Base-by-base conservation (phyloP, 768 basidiomycete species). In the Agrocybe pediades region DNA sequence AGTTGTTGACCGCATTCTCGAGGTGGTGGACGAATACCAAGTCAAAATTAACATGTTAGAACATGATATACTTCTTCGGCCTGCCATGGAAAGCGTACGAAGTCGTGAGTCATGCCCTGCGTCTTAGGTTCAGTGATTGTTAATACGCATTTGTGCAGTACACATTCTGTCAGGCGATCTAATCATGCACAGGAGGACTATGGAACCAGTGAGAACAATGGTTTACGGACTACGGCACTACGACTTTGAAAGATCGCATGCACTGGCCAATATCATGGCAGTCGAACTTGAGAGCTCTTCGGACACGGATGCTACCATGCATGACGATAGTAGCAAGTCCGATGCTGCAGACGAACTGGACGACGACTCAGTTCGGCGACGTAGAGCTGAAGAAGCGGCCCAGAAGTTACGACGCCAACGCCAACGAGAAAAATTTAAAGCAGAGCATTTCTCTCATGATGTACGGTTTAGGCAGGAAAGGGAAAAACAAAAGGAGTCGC, bases 101-200 rank as follows among this genome's bases (percentile, higher is more conserved):
- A 75, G 72, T 41, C 63, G 86, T 87, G 62, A 42, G 84, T 68
- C 21, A 13, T 57, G 9, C 46, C 41, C 9, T 42, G 48, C 41
- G 13, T 30, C 17, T 47, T 19, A 11, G 23, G 33, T 44, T 33
- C 45, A 42, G 15, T n/a, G 23, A 7, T 39, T 36, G 6, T 47
- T 19, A 49, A 26, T 51, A 15, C 7, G n/a, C 26, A 27, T 25
- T 20, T 43, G 39, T 46, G 44, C 27, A 87, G 87, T 90, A 48
- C 88, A 90, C 63, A 85, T 90, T 49, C 71, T 89, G 11, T 86
- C 85, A 40, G 88, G 86, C 15, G 88, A 92, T 60, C 75, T 92
- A 3, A 85, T 84, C 52, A 70, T 89, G 43, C 85, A 87, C 65
- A 89, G 88, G 62, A 81, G 87, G 17, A 88, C 88, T 2, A 74